Evolutionary conservation across 192 early-diverging fungal species (phyloP).

Genomic region (Coemansia sp.): DNA sequence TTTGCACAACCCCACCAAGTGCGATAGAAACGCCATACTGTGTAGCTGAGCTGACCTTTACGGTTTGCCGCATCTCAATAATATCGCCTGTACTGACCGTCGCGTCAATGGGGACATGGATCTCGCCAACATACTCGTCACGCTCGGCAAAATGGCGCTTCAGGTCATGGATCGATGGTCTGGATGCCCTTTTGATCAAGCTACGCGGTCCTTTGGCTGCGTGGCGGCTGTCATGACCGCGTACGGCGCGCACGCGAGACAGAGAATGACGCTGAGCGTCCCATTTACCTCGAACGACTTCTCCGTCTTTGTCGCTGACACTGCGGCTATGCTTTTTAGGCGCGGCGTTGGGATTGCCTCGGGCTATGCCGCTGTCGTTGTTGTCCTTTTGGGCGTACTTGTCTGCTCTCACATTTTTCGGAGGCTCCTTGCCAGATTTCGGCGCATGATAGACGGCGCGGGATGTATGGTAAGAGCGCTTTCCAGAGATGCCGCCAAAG

Average conservation of each 20-base stretch:
- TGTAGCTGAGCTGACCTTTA: neutral
- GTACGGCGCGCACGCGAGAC: neutral
- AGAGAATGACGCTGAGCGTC: neutral
- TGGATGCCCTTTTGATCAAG: conserved; percentile 10
- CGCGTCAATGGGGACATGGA: conserved; percentile 28
- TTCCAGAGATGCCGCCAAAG: conserved; percentile 4
- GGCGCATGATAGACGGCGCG: neutral
- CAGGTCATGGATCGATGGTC: conserved; percentile 10
- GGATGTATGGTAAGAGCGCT: conserved; percentile 28
- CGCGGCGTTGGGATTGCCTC: neutral
- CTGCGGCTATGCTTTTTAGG: neutral
- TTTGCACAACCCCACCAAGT: conserved; percentile 26
- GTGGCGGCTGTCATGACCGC: neutral
- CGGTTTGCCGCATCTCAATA: conserved; percentile 27
- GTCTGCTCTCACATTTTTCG: neutral
- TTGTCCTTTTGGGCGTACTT: neutral
- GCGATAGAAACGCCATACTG: neutral
- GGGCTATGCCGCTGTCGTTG: neutral
- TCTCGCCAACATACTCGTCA: neutral
- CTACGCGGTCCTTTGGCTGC: neutral
- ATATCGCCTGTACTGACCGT: conserved; percentile 42
- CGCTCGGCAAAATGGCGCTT: conserved; percentile 15
- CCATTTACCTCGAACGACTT: neutral
- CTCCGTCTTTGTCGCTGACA: neutral
- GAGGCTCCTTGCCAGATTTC: neutral